Evolutionary conservation across 768 basidiomycete species (phyloP).

Genomic region (Pseudohyphozyma bogoriensis): DNA sequence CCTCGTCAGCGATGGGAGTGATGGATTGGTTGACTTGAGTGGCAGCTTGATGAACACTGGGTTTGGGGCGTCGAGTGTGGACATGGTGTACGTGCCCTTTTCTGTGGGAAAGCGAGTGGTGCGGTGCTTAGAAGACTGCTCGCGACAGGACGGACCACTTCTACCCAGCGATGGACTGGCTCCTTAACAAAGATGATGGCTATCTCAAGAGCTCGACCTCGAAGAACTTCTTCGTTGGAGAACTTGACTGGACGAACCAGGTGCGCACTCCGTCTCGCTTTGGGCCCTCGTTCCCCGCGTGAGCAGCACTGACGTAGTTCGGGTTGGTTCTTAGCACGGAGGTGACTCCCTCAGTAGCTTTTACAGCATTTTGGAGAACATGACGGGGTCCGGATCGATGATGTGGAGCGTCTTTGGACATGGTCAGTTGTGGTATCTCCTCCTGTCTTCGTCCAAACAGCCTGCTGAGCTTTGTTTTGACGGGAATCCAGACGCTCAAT

Average conservation of each 20-base stretch:
- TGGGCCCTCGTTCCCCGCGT: background rate
- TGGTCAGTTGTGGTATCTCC: conserved; percentile 16
- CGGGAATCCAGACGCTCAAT: conserved; percentile 4
- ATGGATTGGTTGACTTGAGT: conserved; percentile 28
- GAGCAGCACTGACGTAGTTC: background rate
- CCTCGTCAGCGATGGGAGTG: conserved; percentile 33
- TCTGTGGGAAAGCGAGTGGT: background rate
- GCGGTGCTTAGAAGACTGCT: background rate
- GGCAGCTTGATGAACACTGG: conserved; percentile 26
- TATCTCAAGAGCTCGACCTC: conserved; percentile 21
- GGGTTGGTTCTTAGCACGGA: background rate
- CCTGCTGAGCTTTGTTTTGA: background rate
- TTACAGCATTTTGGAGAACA: conserved; percentile 24
- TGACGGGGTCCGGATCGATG: conserved; percentile 28
- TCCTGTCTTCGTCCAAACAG: background rate
- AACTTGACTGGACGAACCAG: conserved; percentile 34
- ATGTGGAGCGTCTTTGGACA: conserved; percentile 37
- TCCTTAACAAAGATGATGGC: conserved; percentile 20
- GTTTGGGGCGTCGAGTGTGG: conserved; percentile 21
- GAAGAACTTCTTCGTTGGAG: conserved; percentile 35
- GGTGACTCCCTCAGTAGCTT: conserved; percentile 25
- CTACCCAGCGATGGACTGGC: conserved; percentile 28
- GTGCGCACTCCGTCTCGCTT: background rate
- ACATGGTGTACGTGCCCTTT: conserved; percentile 27
- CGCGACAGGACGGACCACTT: conserved; percentile 25